A percentile compares a stretch with the other conserved stretches of the same genome.
Evolutionary conservation across 169 alveolate genomes (phyloP).

Genomic region (Cryptosporidium meleagridis): DNA sequence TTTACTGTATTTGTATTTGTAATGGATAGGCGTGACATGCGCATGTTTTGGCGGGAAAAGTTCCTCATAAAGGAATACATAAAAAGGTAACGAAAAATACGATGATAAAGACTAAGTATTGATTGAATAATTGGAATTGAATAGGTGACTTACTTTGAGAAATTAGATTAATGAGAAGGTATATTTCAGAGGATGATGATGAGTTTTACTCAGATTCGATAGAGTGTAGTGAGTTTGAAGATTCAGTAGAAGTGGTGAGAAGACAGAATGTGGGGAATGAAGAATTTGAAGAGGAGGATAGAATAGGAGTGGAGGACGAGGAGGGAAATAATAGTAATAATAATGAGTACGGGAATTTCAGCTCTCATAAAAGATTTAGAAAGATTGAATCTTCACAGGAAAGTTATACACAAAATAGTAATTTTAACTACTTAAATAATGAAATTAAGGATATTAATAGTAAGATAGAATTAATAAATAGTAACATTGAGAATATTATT

Average conservation of each 20-base stretch:
- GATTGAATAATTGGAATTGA: neutral
- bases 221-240: slow-evolving; percentile 4
- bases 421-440: slow-evolving; percentile 20
- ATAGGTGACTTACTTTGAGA: too few relatives aligned
- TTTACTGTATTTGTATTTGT: too few relatives aligned
- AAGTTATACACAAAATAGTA: slow-evolving; percentile 37
- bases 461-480: slow-evolving; percentile 24
- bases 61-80: neutral
- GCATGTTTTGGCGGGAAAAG: neutral
- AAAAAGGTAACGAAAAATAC: neutral
- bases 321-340: too few relatives aligned
- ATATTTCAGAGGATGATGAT: neutral
- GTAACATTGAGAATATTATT: slow-evolving; percentile 22
- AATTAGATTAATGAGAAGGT: neutral
- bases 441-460: slow-evolving; percentile 40
- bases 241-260: neutral
- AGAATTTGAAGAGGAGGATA: neutral
- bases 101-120: too few relatives aligned
- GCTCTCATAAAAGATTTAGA: slow-evolving; percentile 20
- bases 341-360: slow-evolving; percentile 1
- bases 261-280: neutral
- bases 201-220: slow-evolving; percentile 16
- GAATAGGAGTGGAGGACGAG: neutral
- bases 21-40: neutral
- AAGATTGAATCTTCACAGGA: slow-evolving; percentile 47